phyloP scores from a whole-genome alignment of 2,329 filamentous ascomycete genomes.

The Ceratocystiopsis brevicomis region DNA sequence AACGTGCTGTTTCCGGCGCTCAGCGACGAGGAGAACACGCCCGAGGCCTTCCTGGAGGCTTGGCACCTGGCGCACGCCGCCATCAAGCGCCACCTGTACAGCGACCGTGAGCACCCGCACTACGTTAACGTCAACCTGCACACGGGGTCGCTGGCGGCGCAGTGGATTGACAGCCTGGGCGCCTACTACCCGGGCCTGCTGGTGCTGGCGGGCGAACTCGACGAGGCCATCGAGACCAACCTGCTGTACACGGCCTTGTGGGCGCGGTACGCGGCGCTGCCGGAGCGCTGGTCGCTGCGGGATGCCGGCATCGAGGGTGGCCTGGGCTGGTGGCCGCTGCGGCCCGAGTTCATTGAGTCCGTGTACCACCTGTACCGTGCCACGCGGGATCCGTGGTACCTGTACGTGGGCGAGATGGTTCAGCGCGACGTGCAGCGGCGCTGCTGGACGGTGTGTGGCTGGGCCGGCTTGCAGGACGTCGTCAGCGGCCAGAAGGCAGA shows the following conservation, averaged over 20 bases:
- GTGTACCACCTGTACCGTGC: constrained; percentile 92
- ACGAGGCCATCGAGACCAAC: constrained; percentile 81
- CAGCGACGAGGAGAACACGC: constrained; percentile 44
- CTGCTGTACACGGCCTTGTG: constrained; percentile 82
- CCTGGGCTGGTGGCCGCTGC: constrained; percentile 83
- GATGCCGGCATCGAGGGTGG: constrained; percentile 71
- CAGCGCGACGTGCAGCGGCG: constrained; percentile 70
- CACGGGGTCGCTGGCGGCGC: constrained; percentile 72
- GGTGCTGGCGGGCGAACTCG: constrained; percentile 67
- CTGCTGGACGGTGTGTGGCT: constrained; percentile 82
- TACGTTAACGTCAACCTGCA: constrained; percentile 79
- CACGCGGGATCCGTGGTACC: constrained; percentile 87
- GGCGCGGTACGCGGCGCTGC: constrained; percentile 85
- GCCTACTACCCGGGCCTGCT: constrained; percentile 89
- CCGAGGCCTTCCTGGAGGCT: constrained; percentile 59
- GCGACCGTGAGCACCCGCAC: constrained; percentile 67
- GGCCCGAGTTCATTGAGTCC: constrained; percentile 92
- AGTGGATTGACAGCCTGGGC: constrained; percentile 91
- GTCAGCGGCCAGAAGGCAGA: constrained; percentile 71
- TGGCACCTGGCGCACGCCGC: constrained; percentile 77
- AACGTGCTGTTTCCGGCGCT: constrained; percentile 43
- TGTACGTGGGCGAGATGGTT: constrained; percentile 91
- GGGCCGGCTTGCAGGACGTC: constrained; percentile 76
- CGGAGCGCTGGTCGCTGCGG: constrained; percentile 80
- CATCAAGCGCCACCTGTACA: constrained; percentile 83